A percentile compares a stretch with the other conserved stretches of the same genome.
Conservation (phyloP, 306 rosid genomes). For the Clitoria ternatea region DNA sequence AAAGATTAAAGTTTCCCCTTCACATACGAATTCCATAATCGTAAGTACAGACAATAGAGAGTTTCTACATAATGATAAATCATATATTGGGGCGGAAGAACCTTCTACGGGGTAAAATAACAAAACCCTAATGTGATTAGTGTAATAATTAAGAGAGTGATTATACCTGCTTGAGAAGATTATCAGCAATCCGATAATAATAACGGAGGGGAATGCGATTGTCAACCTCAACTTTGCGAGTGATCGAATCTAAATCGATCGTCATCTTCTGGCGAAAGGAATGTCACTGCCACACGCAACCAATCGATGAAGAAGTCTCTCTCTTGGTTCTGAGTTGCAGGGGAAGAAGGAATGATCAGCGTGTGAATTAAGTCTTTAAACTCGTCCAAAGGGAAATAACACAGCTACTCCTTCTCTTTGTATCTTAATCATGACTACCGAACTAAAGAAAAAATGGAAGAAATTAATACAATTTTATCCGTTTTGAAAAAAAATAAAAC, state of each 20-base stretch:
- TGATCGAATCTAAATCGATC: slow-evolving; percentile 60
- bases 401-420: background rate
- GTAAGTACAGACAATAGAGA: background rate
- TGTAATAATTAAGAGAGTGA: background rate
- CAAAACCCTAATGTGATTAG: slow-evolving; percentile 36
- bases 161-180: slow-evolving; percentile 82
- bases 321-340: slow-evolving; percentile 14
- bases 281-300: slow-evolving; percentile 21
- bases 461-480: too few species aligned
- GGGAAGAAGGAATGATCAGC: slow-evolving; percentile 5
- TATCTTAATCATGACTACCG: too few species aligned
- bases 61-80: background rate
- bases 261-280: slow-evolving; percentile 49
- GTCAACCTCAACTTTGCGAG: slow-evolving; percentile 77
- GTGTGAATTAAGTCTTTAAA: slow-evolving; percentile 32
- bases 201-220: slow-evolving; percentile 74
- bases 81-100: background rate
- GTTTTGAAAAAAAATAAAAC: too few species aligned
- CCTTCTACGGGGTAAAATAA: background rate
- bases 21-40: background rate
- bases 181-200: slow-evolving; percentile 91
- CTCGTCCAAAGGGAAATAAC: slow-evolving; percentile 18
- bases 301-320: background rate
- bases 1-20: background rate
- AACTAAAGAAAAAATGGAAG: too few species aligned